Base-by-base conservation (phyloP, 2,329 filamentous ascomycete genomes). In the Sporothrix globosa region DNA sequence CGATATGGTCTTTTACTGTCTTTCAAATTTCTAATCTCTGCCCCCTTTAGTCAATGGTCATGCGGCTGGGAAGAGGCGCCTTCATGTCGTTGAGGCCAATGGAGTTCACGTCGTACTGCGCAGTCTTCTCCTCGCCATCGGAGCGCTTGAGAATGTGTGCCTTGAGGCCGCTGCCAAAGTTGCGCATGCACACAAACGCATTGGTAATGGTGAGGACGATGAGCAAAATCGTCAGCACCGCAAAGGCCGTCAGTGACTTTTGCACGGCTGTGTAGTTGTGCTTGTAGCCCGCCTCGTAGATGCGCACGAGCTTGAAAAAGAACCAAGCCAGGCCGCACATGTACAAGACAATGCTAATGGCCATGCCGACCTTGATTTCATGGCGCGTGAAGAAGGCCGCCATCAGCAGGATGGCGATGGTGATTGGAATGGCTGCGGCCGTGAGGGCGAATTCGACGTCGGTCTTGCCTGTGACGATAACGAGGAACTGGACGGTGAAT, bases 401-500 rank as follows among this genome's bases (percentile, higher is more conserved):
- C 75, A 90, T 87, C 71, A 97, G 83, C 52, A 99, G 88, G 76
- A 99, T 95, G 74, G 90, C 80, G 75, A 99, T 94, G 9, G 96
- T 98, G 77, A 98, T 86, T 44, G 94, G 94, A 68, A 99, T 91
- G 34, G 95, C 96, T 72, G 91, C 92, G 63, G 96, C 89, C 9
- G 96, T 99, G 68, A 98, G 85, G 69, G 87, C 91, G 76, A 96
- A 92, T 80, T 99, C 96, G 76, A 88, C 83, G 73, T 90, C 87
- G 63, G 86, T 86, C 74, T 87, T 83, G 72, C 84, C 86, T 58
- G 88, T 90, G 72, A 99, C 93, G 71, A 98, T 91, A 76, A 99
- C 95, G 69, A 98, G 87, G 80, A 99, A 99, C 78, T 99, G 96
- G 61, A 99, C 92, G 7, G 96, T 98, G 80, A 99, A 99, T 69